Percentiles rank a stretch among this genome's conserved stretches.
phyloP scores from a whole-genome alignment of 1,284 basidiomycete genomes.

The Porogramme epimiltina region DNA sequence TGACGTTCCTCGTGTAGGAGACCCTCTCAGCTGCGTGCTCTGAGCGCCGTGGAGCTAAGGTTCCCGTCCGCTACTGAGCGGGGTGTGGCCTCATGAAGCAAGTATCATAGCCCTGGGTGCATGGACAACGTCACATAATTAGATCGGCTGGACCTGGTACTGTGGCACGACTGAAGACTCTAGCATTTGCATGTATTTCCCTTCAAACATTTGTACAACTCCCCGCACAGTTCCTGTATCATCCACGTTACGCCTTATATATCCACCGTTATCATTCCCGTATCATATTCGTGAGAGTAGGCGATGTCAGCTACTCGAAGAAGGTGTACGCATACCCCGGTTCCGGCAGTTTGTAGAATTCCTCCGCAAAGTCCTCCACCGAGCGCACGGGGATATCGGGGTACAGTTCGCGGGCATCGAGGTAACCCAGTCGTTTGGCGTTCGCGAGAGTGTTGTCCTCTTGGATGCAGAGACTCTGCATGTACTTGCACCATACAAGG shows the following conservation, averaged over 20 bases:
- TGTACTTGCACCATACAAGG: slow-evolving; percentile 14
- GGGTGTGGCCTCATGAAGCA: too few relatives aligned
- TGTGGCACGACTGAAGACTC: too few relatives aligned
- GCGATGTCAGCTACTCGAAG: too few relatives aligned
- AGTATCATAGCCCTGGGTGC: too few relatives aligned
- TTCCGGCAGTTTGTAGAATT: slow-evolving; percentile 12
- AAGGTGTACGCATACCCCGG: neutral
- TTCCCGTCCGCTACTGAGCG: slow-evolving; percentile 13
- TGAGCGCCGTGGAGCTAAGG: slow-evolving; percentile 15
- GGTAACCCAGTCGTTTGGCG: slow-evolving; percentile 23
- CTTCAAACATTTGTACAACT: neutral
- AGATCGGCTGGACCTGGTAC: too few relatives aligned
- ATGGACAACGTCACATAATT: too few relatives aligned
- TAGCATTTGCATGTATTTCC: too few relatives aligned
- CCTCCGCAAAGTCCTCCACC: slow-evolving; percentile 23
- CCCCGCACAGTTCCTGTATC: neutral
- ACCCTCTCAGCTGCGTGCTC: slow-evolving; percentile 15
- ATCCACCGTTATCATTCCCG: too few relatives aligned
- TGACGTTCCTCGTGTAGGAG: slow-evolving; percentile 2
- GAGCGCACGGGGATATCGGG: slow-evolving; percentile 19
- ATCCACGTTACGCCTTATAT: neutral
- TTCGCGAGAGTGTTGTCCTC: slow-evolving; percentile 22
- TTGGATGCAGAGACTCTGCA: slow-evolving; percentile 21
- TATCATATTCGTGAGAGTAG: too few relatives aligned
- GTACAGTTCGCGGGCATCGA: slow-evolving; percentile 27